phyloP scores from a whole-genome alignment of 164 flowering plant species.

The Magnolia sinica region DNA sequence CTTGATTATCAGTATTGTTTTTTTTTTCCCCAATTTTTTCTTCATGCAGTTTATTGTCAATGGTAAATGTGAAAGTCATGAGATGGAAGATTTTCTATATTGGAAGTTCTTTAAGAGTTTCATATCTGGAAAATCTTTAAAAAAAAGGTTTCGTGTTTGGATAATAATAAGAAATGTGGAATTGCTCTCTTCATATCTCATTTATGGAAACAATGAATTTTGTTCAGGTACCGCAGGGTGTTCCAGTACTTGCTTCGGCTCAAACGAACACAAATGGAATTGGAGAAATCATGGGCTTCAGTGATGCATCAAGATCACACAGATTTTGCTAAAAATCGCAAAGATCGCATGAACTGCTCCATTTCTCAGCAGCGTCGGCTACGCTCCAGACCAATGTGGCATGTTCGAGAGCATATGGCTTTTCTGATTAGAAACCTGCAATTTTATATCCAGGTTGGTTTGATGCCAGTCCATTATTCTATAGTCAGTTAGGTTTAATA shows the following conservation, averaged over 20 bases:
- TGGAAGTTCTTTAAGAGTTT: neutral
- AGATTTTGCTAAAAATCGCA: slow-evolving; percentile 66
- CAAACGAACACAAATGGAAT: slow-evolving; percentile 93
- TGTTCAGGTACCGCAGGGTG: slow-evolving; percentile 65
- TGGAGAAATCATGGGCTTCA: slow-evolving; percentile 98
- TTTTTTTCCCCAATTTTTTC: neutral
- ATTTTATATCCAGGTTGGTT: slow-evolving; percentile 86
- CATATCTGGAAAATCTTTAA: neutral
- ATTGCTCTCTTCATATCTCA: neutral
- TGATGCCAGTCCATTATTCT: no score
- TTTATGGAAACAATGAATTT: slow-evolving; percentile 10
- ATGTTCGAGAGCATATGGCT: slow-evolving; percentile 96
- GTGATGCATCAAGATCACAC: slow-evolving; percentile 95
- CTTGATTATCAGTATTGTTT: slow-evolving; percentile 10
- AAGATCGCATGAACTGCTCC: slow-evolving; percentile 44
- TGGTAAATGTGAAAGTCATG: neutral
- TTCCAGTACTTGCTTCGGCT: slow-evolving; percentile 90
- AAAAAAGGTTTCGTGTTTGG: neutral
- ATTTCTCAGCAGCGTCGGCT: slow-evolving; percentile 66
- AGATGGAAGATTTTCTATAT: neutral
- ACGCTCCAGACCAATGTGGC: slow-evolving; percentile 85
- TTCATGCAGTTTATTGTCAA: neutral
- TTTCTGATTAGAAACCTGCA: slow-evolving; percentile 93
- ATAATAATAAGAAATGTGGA: neutral
- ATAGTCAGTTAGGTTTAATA: neutral